Conservation (phyloP, 2,329 filamentous ascomycete genomes). For the Ophiognomonia clavigignenti-juglandacearum region DNA sequence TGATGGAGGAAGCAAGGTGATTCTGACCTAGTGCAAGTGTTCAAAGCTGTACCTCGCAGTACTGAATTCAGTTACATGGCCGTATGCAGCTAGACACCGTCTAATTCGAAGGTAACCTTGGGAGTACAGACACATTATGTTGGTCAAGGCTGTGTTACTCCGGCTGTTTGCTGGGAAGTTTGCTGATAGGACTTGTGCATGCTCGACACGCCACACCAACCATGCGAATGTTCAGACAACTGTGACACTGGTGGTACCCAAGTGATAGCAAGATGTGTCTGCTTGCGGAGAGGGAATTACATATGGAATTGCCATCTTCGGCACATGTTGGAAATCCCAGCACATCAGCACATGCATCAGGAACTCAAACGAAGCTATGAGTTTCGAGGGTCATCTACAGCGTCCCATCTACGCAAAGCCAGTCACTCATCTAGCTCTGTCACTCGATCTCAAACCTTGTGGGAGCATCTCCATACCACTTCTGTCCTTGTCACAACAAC, state of each 20-base stretch:
- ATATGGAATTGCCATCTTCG: no score
- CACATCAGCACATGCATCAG: no score
- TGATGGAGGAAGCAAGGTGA: constrained; percentile 20
- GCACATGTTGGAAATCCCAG: no score
- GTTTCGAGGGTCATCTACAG: no score
- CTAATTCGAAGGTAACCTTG: not conserved
- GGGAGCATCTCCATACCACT: no score
- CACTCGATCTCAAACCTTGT: no score
- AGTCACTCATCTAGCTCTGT: no score
- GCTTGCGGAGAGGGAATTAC: no score
- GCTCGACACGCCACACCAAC: not conserved
- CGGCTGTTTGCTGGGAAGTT: not conserved
- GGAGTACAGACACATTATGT: not conserved
- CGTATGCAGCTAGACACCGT: not conserved
- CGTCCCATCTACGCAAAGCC: no score
- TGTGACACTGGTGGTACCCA: not conserved
- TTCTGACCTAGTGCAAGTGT: not conserved
- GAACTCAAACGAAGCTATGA: no score
- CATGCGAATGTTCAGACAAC: not conserved
- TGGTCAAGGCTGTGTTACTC: not conserved
- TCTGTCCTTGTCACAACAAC: not conserved
- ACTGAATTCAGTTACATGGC: not conserved
- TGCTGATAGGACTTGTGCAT: not conserved
- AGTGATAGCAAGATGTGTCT: no score
- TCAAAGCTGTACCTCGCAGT: not conserved